phyloP scores from a whole-genome alignment of 352 stramenopile species.

The Albugo laibachii region DNA sequence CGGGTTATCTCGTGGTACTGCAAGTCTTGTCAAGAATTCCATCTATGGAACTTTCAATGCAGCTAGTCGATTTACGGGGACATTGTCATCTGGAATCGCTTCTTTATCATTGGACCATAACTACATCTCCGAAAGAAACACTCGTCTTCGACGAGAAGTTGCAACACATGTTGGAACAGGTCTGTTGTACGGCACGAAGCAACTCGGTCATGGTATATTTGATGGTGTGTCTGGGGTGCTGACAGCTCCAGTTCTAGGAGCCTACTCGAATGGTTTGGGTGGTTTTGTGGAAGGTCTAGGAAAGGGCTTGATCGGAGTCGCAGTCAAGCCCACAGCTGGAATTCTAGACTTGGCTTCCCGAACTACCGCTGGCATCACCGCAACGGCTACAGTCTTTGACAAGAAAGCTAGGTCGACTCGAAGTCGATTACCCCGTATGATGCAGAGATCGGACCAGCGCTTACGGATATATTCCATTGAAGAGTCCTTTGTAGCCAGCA shows the following conservation, averaged over 20 bases:
- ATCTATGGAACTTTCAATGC: conserved; percentile 85
- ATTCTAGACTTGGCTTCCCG: conserved; percentile 65
- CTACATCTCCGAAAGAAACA: conserved; percentile 72
- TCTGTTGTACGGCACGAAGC: conserved; percentile 74
- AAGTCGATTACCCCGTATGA: conserved; percentile 50
- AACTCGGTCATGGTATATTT: conserved; percentile 80
- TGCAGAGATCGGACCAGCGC: conserved; percentile 53
- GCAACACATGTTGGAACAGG: conserved; percentile 71
- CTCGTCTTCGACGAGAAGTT: conserved; percentile 56
- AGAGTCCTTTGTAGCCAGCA: conserved; percentile 40
- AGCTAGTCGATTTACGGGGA: conserved; percentile 84
- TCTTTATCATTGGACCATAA: conserved; percentile 77
- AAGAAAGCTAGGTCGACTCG: conserved; percentile 42
- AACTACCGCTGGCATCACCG: conserved; percentile 64
- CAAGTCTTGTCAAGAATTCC: conserved; percentile 79
- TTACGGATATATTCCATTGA: conserved; percentile 57
- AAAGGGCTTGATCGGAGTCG: conserved; percentile 72
- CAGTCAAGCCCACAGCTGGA: conserved; percentile 73
- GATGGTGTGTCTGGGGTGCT: conserved; percentile 82
- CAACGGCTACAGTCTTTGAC: conserved; percentile 66
- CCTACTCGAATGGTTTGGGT: conserved; percentile 75
- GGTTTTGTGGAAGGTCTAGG: conserved; percentile 80
- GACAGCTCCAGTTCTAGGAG: conserved; percentile 75
- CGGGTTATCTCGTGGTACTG: conserved; percentile 74
- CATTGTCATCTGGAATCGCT: conserved; percentile 79